Conservation (phyloP, 495 filamentous ascomycete species). For the Aspergillus cavernicola region DNA sequence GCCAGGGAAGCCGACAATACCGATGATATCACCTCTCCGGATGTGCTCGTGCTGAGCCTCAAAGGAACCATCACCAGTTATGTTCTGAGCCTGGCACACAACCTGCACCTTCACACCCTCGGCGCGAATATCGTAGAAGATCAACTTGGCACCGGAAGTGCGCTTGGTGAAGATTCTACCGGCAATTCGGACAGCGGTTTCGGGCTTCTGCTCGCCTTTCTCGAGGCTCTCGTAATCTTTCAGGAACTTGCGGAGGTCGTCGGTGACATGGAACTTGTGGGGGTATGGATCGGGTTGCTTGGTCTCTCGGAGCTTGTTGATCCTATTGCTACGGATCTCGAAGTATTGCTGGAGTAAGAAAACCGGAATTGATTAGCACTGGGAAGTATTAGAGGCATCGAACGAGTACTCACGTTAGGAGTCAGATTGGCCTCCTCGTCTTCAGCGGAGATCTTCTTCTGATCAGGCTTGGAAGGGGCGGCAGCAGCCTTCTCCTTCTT, state of each 20-base stretch:
- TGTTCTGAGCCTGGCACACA: constrained; percentile 80
- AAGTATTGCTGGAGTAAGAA: constrained; percentile 86
- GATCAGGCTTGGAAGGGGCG: constrained; percentile 56
- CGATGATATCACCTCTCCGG: constrained; percentile 86
- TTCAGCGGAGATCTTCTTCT: constrained; percentile 67
- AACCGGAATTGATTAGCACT: constrained; percentile 14
- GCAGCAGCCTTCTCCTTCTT: constrained; percentile 83
- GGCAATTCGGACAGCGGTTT: constrained; percentile 67
- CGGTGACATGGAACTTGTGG: constrained; percentile 91
- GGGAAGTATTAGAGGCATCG: neutral
- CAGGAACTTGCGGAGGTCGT: constrained; percentile 72
- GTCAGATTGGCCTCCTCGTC: constrained; percentile 74
- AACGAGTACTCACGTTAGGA: constrained; percentile 66
- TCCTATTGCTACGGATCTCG: constrained; percentile 81
- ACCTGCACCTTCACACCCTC: constrained; percentile 85
- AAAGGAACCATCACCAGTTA: constrained; percentile 60
- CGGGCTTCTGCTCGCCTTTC: constrained; percentile 77
- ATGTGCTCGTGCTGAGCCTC: constrained; percentile 86
- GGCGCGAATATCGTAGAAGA: constrained; percentile 89
- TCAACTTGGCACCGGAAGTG: constrained; percentile 73
- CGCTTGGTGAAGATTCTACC: constrained; percentile 90
- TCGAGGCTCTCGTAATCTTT: constrained; percentile 69
- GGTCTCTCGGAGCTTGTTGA: constrained; percentile 80
- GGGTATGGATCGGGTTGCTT: constrained; percentile 88
- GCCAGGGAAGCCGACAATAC: constrained; percentile 83